phyloP scores from a whole-genome alignment of 371 early-diverging fungal species.

The Capillidium rhysosporum region DNA sequence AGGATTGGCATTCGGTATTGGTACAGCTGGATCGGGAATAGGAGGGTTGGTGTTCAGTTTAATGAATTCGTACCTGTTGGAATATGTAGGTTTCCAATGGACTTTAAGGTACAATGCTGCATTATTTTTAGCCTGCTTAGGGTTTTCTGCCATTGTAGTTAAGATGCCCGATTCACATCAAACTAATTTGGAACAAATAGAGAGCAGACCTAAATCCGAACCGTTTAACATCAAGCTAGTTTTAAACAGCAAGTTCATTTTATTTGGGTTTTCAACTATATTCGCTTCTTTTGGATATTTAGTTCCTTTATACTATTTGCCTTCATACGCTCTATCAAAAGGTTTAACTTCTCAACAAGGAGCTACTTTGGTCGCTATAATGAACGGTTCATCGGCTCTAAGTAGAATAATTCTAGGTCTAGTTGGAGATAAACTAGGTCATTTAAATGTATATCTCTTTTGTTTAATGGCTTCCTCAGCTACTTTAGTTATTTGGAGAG shows the following conservation, averaged over 20 bases:
- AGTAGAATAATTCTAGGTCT: conserved; percentile 28
- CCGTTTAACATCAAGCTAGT: conserved; percentile 9
- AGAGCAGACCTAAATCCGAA: background rate
- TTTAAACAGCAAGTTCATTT: background rate
- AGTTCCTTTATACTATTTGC: conserved; percentile 20
- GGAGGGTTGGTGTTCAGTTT: conserved; percentile 36
- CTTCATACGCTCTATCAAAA: conserved; percentile 13
- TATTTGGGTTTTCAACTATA: background rate
- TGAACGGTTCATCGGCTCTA: conserved; percentile 28
- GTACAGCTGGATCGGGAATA: conserved; percentile 52
- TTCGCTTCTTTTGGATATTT: conserved; percentile 16
- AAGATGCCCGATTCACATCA: background rate
- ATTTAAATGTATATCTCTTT: conserved; percentile 24
- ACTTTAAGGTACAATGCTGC: conserved; percentile 12
- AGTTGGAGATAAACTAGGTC: conserved; percentile 28
- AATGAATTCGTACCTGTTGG: conserved; percentile 12
- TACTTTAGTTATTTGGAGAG: conserved; percentile 34
- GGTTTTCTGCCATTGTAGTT: conserved; percentile 2
- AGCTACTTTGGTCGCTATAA: conserved; percentile 25
- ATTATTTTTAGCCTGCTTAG: conserved; percentile 10
- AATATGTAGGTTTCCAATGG: conserved; percentile 11
- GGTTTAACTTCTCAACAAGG: conserved; percentile 19
- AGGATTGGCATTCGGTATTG: conserved; percentile 52
- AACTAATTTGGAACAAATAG: background rate
- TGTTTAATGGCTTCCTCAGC: conserved; percentile 21